phyloP scores from a whole-genome alignment of 306 rosid genomes.

The Castanea mollissima region DNA sequence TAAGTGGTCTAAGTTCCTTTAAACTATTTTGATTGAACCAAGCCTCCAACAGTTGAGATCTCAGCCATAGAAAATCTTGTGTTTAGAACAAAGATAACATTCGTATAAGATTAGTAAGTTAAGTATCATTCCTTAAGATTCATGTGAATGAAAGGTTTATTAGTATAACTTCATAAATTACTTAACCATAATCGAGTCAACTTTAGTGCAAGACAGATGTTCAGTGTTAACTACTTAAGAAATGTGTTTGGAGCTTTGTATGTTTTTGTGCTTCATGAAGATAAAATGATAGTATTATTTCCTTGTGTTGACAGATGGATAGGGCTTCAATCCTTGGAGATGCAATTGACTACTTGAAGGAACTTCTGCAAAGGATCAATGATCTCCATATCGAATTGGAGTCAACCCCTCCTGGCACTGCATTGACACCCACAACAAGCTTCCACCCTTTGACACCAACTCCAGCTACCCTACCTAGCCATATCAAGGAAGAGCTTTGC shows the following conservation, averaged over 20 bases:
- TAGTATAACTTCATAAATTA: not conserved
- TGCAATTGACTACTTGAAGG: constrained; percentile 92
- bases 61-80: not conserved
- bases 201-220: not conserved
- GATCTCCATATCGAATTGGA: constrained; percentile 86
- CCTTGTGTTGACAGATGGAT: constrained; percentile 63
- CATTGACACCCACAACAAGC: constrained; percentile 59
- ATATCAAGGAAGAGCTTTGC: constrained; percentile 83
- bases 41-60: not conserved
- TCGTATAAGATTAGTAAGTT: not conserved
- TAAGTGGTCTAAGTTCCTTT: too few species aligned
- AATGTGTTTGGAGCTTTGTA: constrained; percentile 4
- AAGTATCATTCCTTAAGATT: not conserved
- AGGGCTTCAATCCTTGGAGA: constrained; percentile 99
- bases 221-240: not conserved
- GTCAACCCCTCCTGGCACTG: constrained; percentile 59
- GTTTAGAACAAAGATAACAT: not conserved
- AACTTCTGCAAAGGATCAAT: constrained; percentile 83
- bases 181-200: not conserved
- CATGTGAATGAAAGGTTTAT: not conserved
- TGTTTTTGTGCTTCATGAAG: not conserved
- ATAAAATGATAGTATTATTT: not conserved
- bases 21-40: not conserved
- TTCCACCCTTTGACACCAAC: constrained; percentile 88
- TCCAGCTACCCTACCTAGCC: constrained; percentile 57